Conservation (phyloP, 805 yeast species). For the Barnettozyma sucrosica region DNA sequence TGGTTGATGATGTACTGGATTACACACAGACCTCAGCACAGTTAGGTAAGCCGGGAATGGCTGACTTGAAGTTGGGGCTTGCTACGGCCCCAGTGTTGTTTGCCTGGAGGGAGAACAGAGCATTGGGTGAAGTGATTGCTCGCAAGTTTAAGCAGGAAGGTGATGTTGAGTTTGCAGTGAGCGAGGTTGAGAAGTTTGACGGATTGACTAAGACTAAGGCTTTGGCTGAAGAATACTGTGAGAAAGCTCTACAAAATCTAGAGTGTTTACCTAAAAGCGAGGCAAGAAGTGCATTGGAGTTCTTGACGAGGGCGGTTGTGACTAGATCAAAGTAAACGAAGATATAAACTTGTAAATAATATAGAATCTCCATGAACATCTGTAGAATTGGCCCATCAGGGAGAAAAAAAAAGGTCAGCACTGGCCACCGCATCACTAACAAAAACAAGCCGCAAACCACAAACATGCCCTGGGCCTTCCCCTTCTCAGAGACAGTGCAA, state of each 20-base stretch:
- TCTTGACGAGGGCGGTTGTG: constrained; percentile 75
- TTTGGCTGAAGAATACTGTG: constrained; percentile 75
- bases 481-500: constrained; percentile 18
- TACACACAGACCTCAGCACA: constrained; percentile 82
- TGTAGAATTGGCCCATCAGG: too few relatives aligned
- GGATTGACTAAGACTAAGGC: constrained; percentile 74
- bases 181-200: constrained; percentile 59
- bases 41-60: constrained; percentile 93
- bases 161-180: constrained; percentile 78
- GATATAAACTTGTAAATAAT: not conserved
- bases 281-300: constrained; percentile 80
- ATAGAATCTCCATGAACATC: not conserved
- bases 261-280: constrained; percentile 75
- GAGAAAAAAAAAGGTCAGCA: not conserved
- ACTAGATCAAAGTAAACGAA: constrained; percentile 60
- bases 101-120: constrained; percentile 89
- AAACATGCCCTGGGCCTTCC: constrained; percentile 19
- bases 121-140: constrained; percentile 74
- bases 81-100: constrained; percentile 95
- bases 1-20: constrained; percentile 94
- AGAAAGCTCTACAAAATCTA: constrained; percentile 66
- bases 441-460: constrained; percentile 1
- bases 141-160: constrained; percentile 78
- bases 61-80: constrained; percentile 86
- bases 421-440: not conserved